Percentiles rank a stretch among this genome's conserved stretches.
phyloP scores from a whole-genome alignment of 768 basidiomycete species.

The Suillus tomentosus region DNA sequence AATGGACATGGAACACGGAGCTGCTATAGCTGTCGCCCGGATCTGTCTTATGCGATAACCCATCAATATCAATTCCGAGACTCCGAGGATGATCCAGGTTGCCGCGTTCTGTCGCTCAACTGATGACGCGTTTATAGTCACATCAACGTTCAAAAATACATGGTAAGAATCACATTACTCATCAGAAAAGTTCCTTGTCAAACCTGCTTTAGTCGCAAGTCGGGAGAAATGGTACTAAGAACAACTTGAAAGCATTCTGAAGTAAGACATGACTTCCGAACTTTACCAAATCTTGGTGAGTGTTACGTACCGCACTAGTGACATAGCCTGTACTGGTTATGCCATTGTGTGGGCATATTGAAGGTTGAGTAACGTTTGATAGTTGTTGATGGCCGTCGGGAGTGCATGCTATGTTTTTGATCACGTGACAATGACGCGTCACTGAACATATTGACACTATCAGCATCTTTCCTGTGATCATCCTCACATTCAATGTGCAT shows the following conservation, averaged over 20 bases:
- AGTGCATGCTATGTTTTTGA: too few species aligned
- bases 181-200: not conserved
- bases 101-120: not conserved
- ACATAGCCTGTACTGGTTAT: not conserved
- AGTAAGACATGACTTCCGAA: not conserved
- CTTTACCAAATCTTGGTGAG: not conserved
- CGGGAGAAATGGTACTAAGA: not conserved
- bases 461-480: too few species aligned
- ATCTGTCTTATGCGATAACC: not conserved
- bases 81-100: not conserved
- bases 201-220: not conserved
- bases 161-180: not conserved
- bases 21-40: not conserved
- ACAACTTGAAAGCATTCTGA: not conserved
- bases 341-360: not conserved
- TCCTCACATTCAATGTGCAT: too few species aligned
- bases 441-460: too few species aligned
- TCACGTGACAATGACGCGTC: too few species aligned
- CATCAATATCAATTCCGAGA: not conserved
- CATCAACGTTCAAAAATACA: not conserved
- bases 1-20: not conserved
- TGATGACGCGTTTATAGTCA: not conserved
- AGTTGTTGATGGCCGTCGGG: not conserved
- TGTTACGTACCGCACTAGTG: not conserved
- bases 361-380: not conserved